Evolutionary conservation across 2,329 filamentous ascomycete species (phyloP), one percentile per base, ranked within the genome.

Genomic region (Geosmithia morbida): DNA sequence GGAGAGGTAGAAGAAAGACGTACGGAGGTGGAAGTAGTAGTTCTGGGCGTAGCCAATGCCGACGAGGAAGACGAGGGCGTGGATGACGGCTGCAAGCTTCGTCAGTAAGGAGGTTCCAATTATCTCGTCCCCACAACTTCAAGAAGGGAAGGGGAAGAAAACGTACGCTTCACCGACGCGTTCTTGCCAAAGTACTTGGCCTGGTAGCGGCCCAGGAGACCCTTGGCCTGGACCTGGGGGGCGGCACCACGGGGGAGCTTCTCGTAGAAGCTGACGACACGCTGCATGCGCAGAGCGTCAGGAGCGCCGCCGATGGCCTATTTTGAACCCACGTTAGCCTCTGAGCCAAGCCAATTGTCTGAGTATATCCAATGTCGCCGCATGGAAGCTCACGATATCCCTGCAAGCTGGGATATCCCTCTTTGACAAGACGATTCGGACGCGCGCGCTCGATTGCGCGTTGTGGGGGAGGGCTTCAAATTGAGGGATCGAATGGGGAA

Each of bases 1-100:
- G 30, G 4, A 20, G 8, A 37, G 26, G 6, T 5, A 37, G 33
- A 7, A 16, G 11, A 16, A 37, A 13, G 48, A 81, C 87, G 70
- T 82, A 98, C 92, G 87, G 62, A 98, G 79, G 73, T 98, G 94
- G 86, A 94, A 97, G 80, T 98, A 97, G 83, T 98, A 98, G 75
- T 95, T 89, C 74, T 97, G 87, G 59, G 85, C 85, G 70, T 98
- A 98, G 61, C 92, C 90, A 57, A 97, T 65, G 55, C 79, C 69
- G 55, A 95, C 71, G 52, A 98, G 71, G 63, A 79, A 74, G 57
- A 77, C 81, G 59, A 98, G 83, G 59, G 81, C 75, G 69, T 98
- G 92, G 59, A 94, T 75, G 62, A 98, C 79, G 54, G 92, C 92
- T 98, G 45, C 45, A 18, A 62, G 45, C 51, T 57, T 26, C 4